Evolutionary conservation across 2,329 filamentous ascomycete species (phyloP), one percentile per base, ranked within the genome.

Genomic region (Geosmithia morbida): DNA sequence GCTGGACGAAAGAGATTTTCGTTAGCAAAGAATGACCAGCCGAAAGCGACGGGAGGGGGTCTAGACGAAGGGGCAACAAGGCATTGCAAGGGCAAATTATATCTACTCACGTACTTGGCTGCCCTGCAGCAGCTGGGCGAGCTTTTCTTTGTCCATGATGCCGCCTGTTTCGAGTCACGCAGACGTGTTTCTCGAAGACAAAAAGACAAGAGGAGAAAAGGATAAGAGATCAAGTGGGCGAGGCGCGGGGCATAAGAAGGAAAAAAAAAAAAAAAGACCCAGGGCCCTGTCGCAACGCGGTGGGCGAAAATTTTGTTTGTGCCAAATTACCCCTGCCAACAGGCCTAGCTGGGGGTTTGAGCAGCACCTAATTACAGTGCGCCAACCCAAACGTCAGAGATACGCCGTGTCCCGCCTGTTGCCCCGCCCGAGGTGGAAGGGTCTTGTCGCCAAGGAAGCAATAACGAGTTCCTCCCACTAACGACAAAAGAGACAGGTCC

Each of bases 81-180:
- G 43, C 40, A 14, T 44, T 45, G 48, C 50, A 46, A 43, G 48
- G 46, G 48, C 14, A 37, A 11, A 3, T 11, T 37, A 16, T 16
- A 51, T 46, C 50, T 45, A 80, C 85, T 71, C 71, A 92, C 87
- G 88, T 65, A 87, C 81, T 68, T 94, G 78, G 59, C 90, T 81
- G 68, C 85, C 83, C 75, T 92, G 79, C 63, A 96, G 79, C 68
- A 95, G 80, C 71, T 84, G 76, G 56, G 92, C 76, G 63, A 96
- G 88, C 69, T 85, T 80, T 66, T 87, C 81, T 59, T 67, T 68
- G 54, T 69, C 67, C 66, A 69, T 68, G 49, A 49, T 60, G 52
- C 33, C 11, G 33, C 14, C 11, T 37, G 33, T 5, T 37, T 37
- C 33, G 33, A 37, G 33, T 37, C 33, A 37, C 33, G 33, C 11